A percentile compares a stretch with the other conserved stretches of the same genome.
Conservation (phyloP, 495 filamentous ascomycete genomes). For the Ramalina intermedia region DNA sequence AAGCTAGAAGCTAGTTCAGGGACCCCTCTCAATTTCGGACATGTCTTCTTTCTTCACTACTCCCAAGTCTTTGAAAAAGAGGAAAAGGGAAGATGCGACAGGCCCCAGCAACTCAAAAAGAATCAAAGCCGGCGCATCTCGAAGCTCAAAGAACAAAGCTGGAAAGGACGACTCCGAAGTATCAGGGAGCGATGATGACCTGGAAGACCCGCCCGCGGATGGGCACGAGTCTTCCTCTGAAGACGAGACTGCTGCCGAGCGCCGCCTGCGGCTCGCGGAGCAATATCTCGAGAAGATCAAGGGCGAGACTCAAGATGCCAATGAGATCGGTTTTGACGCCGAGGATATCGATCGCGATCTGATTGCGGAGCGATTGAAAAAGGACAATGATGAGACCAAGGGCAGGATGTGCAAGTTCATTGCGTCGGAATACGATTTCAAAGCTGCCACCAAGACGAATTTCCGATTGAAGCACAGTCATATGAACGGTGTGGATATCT, state of each 20-base stretch:
- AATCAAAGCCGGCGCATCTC: conserved; percentile 18
- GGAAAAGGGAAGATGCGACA: conserved; percentile 48
- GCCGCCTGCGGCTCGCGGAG: conserved; percentile 76
- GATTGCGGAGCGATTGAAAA: conserved; percentile 75
- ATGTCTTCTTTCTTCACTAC: conserved; percentile 85
- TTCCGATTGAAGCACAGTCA: conserved; percentile 63
- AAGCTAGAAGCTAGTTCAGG: no score
- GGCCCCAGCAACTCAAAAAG: conserved; percentile 29
- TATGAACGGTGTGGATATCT: conserved; percentile 67
- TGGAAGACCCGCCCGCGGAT: conserved; percentile 31
- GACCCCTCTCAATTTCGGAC: background rate
- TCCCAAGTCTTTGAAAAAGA: conserved; percentile 63
- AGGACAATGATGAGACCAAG: conserved; percentile 89
- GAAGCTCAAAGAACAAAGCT: conserved; percentile 23
- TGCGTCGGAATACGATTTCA: conserved; percentile 52
- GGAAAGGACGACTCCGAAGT: conserved; percentile 52
- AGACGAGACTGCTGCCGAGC: conserved; percentile 75
- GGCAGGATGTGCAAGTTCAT: conserved; percentile 73
- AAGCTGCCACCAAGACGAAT: conserved; percentile 44
- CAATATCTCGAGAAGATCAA: conserved; percentile 82
- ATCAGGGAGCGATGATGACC: conserved; percentile 69
- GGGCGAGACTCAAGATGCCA: conserved; percentile 59
- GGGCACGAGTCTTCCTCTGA: conserved; percentile 40
- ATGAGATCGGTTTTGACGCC: conserved; percentile 64
- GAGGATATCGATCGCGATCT: conserved; percentile 83